Evolutionary conservation across 2,329 filamentous ascomycete genomes (phyloP), one percentile per base, ranked within the genome.

Genomic region (Fusarium albosuccineum): DNA sequence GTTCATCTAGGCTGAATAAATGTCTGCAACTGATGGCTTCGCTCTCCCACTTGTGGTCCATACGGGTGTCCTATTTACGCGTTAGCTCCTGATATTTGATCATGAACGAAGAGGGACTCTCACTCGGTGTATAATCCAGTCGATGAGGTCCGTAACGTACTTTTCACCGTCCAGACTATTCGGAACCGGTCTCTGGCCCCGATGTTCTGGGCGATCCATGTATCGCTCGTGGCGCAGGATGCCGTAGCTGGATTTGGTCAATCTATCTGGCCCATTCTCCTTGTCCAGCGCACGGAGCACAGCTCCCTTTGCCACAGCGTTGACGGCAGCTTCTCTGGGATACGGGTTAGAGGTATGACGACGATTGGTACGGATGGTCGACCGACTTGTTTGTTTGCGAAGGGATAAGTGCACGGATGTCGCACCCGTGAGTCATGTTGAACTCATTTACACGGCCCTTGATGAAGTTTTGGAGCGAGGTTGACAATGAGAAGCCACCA

Each of bases 401-500:
- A 3, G 39, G 39, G 6, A 3, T 10, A 14, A 9, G 8, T 13
- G 44, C 9, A 5, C 22, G 9, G 29, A 44, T 33, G 27, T 33
- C 11, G 10, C 13, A 52, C 2, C 11, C n/a, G 1, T 16, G 8
- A 1, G 17, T 4, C 5, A 26, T 9, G 1, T 51, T 42, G 3
- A 42, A 17, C 1, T 6, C 0, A 3, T 8, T 10, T 6, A 62
- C 4, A 6, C n/a, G n/a, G 6, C 4, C 11, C 5, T 10, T 6
- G 0, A 62, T 3, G 26, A 27, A 27, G 3, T 13, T 14, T 10
- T 8, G 5, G 4, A 57, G 27, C 9, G 40, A 34, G 3, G 4
- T 9, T 1, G 61, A 64, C 4, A 14, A 22, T 3, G 51, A 46
- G n/a, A 64, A 64, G 2, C 61, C 61, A 2, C 61, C 57, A 5